These are phyloP conservation scores for Nothophaeocryptopus gaeumannii DNA, from an alignment of 2,329 filamentous ascomycete genomes.

Conservation along the genomic window DNA sequence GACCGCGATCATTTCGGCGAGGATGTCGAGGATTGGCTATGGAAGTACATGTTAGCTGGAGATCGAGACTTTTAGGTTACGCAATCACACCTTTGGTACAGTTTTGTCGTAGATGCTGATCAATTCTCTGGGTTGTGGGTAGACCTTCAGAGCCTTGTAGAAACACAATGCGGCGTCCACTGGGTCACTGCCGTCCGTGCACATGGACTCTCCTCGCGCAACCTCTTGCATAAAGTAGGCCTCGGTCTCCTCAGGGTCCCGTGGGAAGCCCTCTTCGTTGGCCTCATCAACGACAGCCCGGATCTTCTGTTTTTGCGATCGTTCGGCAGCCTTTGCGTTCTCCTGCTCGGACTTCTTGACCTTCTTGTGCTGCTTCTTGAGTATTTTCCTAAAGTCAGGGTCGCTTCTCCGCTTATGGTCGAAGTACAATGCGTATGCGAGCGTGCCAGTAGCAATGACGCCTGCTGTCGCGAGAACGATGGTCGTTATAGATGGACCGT, in stretches of 20 bases:
- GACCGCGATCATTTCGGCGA: conserved; percentile 96
- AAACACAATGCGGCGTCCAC: conserved; percentile 90
- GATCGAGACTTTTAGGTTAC: not conserved
- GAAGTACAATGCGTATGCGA: conserved; percentile 66
- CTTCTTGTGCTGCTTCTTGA: conserved; percentile 73
- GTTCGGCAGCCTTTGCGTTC: conserved; percentile 62
- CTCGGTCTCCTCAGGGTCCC: conserved; percentile 88
- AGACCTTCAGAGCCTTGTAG: conserved; percentile 98
- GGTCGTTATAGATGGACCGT: conserved; percentile 53
- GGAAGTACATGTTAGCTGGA: conserved; percentile 18
- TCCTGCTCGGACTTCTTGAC: conserved; percentile 70
- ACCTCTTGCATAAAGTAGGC: conserved; percentile 96
- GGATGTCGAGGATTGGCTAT: conserved; percentile 86
- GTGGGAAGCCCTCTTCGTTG: conserved; percentile 87
- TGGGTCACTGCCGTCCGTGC: conserved; percentile 72
- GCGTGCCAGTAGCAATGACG: conserved; percentile 56
- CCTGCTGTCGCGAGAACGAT: conserved; percentile 58
- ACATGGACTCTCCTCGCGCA: conserved; percentile 79
- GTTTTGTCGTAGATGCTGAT: conserved; percentile 99
- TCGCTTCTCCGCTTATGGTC: conserved; percentile 64
- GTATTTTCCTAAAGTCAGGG: conserved; percentile 59
- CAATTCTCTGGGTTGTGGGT: conserved; percentile 86
- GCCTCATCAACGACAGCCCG: conserved; percentile 73
- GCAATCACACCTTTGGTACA: conserved; percentile 73
- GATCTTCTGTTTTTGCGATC: conserved; percentile 70